A percentile compares a stretch with the other conserved stretches of the same genome.
Conservation (phyloP, 495 filamentous ascomycete species). For the Xanthoparmelia taractica region DNA sequence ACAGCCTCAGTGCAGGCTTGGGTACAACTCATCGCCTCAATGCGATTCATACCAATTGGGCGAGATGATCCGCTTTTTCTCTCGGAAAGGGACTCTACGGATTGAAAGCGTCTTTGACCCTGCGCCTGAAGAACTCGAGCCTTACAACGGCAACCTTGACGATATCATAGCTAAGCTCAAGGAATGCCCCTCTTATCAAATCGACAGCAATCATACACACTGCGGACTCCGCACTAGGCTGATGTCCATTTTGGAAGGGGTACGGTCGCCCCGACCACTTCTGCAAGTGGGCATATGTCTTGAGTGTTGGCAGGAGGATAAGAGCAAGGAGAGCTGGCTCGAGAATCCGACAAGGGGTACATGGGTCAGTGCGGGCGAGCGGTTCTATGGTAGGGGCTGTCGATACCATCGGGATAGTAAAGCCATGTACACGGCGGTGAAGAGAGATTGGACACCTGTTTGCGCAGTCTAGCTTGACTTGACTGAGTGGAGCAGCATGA, state of each 20-base stretch:
- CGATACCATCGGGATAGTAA: constrained; percentile 15
- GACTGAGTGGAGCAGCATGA: not conserved
- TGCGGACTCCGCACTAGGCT: constrained; percentile 67
- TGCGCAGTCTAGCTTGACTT: not conserved
- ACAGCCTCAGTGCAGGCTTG: constrained; percentile 57
- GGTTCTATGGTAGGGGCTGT: constrained; percentile 3
- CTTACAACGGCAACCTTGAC: constrained; percentile 37
- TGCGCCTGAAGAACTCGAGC: constrained; percentile 21
- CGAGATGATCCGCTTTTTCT: constrained; percentile 75
- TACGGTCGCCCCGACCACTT: constrained; percentile 37
- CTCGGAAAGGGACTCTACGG: constrained; percentile 35
- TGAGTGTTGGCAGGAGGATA: constrained; percentile 22
- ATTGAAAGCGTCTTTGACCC: constrained; percentile 31
- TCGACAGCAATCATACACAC: constrained; percentile 67
- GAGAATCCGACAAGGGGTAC: constrained; percentile 18
- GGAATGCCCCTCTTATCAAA: constrained; percentile 66
- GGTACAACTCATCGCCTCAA: constrained; percentile 63
- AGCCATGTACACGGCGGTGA: constrained; percentile 21
- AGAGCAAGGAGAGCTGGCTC: constrained; percentile 23
- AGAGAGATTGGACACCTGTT: constrained; percentile 24
- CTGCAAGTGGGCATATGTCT: constrained; percentile 21
- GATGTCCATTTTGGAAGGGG: constrained; percentile 57
- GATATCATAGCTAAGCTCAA: constrained; percentile 47
- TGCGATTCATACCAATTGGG: constrained; percentile 85
- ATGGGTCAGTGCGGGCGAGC: constrained; percentile 11